These are phyloP conservation scores for Dipodascus albidus DNA, from an alignment of 805 yeast genomes.

Conservation along the genomic window DNA sequence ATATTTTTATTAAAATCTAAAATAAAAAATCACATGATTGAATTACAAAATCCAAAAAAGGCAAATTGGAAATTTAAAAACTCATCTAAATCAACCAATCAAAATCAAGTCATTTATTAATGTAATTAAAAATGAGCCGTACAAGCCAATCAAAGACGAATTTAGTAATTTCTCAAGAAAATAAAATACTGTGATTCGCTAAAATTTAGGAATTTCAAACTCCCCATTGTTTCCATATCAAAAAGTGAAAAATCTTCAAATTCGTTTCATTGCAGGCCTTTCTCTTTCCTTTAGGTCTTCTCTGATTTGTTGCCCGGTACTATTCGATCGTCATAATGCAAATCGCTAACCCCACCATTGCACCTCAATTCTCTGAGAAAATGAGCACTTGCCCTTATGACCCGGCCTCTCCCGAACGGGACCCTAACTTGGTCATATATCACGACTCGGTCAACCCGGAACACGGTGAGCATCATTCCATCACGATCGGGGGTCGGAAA, in stretches of 20 bases:
- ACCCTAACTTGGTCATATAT: background rate
- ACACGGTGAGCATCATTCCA: background rate
- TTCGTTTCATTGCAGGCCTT: background rate
- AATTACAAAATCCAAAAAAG: background rate
- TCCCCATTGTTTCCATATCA: background rate
- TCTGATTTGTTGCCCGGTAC: background rate
- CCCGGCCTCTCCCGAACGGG: background rate
- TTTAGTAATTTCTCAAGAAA: too few species aligned
- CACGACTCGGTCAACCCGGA: background rate
- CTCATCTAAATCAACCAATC: background rate
- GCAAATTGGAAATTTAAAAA: background rate
- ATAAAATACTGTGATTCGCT: background rate
- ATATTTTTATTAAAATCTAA: too few species aligned
- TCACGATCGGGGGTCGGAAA: conserved; percentile 69
- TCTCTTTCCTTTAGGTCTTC: background rate
- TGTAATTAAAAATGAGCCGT: background rate
- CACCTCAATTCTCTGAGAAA: background rate
- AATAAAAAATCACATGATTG: background rate
- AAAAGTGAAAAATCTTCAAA: background rate
- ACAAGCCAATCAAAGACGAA: background rate
- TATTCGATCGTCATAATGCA: background rate
- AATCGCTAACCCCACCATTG: background rate
- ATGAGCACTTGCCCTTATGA: background rate
- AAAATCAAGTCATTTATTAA: background rate
- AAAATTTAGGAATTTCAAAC: background rate